A percentile compares a stretch with the other conserved stretches of the same genome.
phyloP scores from a whole-genome alignment of 495 filamentous ascomycete genomes.

The Penicillium macrosclerotiorum region DNA sequence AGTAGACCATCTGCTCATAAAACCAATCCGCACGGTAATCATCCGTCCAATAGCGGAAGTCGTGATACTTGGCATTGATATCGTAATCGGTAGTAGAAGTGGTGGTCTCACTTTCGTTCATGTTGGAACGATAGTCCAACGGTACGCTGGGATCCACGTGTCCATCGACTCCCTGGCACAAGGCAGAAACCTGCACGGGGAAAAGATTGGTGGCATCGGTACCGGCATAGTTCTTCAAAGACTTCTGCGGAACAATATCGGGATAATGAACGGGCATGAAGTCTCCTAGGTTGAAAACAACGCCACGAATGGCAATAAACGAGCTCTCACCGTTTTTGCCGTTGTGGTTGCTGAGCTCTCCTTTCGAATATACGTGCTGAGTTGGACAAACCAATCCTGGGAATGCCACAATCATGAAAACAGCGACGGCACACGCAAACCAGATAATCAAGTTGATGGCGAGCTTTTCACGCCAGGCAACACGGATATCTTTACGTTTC shows the following conservation, averaged over 20 bases:
- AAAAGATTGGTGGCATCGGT: conserved; percentile 84
- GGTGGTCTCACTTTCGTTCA: conserved; percentile 67
- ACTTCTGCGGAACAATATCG: conserved; percentile 61
- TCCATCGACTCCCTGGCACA: conserved; percentile 77
- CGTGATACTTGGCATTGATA: conserved; percentile 77
- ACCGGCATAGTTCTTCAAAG: conserved; percentile 77
- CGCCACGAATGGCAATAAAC: conserved; percentile 80
- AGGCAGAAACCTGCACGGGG: conserved; percentile 88
- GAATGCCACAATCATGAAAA: conserved; percentile 89
- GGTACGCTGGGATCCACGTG: conserved; percentile 66
- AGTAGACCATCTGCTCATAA: conserved; percentile 73
- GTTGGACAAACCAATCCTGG: conserved; percentile 86
- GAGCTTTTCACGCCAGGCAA: conserved; percentile 95
- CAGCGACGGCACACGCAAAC: conserved; percentile 72
- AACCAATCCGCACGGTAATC: conserved; percentile 89
- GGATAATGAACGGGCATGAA: conserved; percentile 84
- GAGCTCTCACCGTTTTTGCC: conserved; percentile 65
- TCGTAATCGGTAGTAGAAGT: conserved; percentile 65
- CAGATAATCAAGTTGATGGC: conserved; percentile 99
- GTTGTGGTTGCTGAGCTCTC: conserved; percentile 70
- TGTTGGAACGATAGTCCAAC: conserved; percentile 70
- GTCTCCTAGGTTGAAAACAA: conserved; percentile 77
- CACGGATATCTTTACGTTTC: conserved; percentile 87
- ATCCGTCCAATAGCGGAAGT: conserved; percentile 83
- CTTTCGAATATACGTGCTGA: conserved; percentile 79